Evolutionary conservation across 176 grass and related monocot genomes (phyloP).

Genomic region (Aegilops tauschii): DNA sequence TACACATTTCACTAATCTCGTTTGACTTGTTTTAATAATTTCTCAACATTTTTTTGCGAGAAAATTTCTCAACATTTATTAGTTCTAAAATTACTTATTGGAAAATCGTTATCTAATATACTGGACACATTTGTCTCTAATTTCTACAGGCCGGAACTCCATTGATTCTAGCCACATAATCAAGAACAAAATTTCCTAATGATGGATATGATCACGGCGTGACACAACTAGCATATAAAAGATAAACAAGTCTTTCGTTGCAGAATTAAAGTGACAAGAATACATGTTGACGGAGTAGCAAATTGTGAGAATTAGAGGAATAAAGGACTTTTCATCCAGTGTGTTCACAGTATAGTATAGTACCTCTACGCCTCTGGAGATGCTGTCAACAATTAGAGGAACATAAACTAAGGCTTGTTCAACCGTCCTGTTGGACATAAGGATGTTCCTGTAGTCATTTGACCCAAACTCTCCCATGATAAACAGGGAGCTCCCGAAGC

Average conservation of each 20-base stretch:
- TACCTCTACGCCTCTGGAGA: constrained; percentile 38
- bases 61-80: too few relatives aligned
- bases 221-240: not conserved
- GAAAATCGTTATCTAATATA: too few relatives aligned
- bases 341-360: not conserved
- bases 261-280: not conserved
- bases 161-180: too few relatives aligned
- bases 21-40: too few relatives aligned
- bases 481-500: constrained; percentile 32
- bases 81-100: too few relatives aligned
- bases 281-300: not conserved
- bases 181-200: too few relatives aligned
- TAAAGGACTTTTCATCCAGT: not conserved
- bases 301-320: not conserved
- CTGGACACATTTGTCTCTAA: too few relatives aligned
- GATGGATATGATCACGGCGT: too few relatives aligned
- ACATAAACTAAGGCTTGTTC: constrained; percentile 20
- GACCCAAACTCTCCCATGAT: constrained; percentile 35
- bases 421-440: not conserved
- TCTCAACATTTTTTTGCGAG: too few relatives aligned
- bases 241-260: not conserved
- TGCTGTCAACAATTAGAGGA: constrained; percentile 22
- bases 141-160: too few relatives aligned
- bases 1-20: too few relatives aligned
- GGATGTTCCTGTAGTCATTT: constrained; percentile 33